A percentile compares a stretch with the other conserved stretches of the same genome.
Evolutionary conservation across 2,329 filamentous ascomycete species (phyloP).

Genomic region (Cladosporium colombiae): DNA sequence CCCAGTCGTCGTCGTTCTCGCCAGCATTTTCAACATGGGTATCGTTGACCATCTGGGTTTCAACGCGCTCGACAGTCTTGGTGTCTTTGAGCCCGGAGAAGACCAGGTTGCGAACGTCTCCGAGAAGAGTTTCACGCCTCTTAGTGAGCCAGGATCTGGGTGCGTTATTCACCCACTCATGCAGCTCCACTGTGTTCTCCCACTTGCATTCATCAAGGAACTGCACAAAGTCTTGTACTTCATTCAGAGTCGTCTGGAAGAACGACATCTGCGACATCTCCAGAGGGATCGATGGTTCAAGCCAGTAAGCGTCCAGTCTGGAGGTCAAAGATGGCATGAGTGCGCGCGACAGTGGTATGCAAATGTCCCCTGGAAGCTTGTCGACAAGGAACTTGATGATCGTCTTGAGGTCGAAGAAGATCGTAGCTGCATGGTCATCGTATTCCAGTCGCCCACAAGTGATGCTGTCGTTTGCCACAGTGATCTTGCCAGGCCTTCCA

Average conservation of each 20-base stretch:
- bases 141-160: conserved; percentile 84
- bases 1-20: conserved; percentile 65
- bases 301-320: conserved; percentile 70
- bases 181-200: conserved; percentile 61
- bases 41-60: conserved; percentile 78
- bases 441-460: conserved; percentile 25
- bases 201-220: conserved; percentile 65
- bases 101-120: conserved; percentile 70
- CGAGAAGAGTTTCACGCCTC: conserved; percentile 76
- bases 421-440: conserved; percentile 25
- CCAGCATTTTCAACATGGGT: conserved; percentile 54
- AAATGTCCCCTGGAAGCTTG: conserved; percentile 52
- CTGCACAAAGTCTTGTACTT: conserved; percentile 64
- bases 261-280: conserved; percentile 68
- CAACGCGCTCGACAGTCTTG: conserved; percentile 76
- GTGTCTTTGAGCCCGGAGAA: conserved; percentile 65
- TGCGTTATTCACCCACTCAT: conserved; percentile 77
- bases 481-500: conserved; percentile 24
- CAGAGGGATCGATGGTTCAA: conserved; percentile 74
- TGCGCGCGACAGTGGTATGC: conserved; percentile 61
- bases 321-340: conserved; percentile 71
- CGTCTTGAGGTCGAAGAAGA: conserved; percentile 46
- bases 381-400: conserved; percentile 55
- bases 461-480: conserved; percentile 31
- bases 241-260: conserved; percentile 71